Conservation (phyloP, 176 grass and related monocot species). For the Alopecurus myosuroides region DNA sequence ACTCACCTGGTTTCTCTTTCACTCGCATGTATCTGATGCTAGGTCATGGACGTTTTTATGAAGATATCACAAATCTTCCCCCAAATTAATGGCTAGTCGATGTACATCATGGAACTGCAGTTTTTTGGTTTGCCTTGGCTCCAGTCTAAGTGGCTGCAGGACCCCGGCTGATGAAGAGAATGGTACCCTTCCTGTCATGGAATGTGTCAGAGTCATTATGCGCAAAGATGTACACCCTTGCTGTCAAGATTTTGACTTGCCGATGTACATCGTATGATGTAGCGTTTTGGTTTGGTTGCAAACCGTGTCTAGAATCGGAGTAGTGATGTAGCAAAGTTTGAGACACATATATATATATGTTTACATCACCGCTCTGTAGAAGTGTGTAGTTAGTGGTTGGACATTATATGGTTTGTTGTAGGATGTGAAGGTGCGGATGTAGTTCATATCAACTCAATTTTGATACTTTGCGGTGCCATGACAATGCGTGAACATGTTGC, state of each 20-base stretch:
- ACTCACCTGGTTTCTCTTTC: neutral
- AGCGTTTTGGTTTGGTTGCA: constrained; percentile 6
- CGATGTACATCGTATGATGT: constrained; percentile 16
- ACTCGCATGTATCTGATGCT: neutral
- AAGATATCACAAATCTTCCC: constrained; percentile 99
- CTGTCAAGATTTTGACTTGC: neutral
- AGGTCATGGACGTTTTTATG: constrained; percentile 99
- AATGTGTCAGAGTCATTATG: constrained; percentile 1
- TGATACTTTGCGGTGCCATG: constrained; percentile 6
- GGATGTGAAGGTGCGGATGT: constrained; percentile 2
- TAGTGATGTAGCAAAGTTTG: neutral
- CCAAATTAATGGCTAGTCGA: constrained; percentile 64
- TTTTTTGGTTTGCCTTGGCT: constrained; percentile 46
- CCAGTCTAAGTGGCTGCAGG: neutral
- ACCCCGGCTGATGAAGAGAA: neutral
- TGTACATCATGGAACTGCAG: neutral
- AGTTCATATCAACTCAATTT: constrained; percentile 35
- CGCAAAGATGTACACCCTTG: neutral
- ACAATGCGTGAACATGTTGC: neutral
- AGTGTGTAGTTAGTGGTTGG: neutral
- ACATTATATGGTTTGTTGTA: constrained; percentile 13
- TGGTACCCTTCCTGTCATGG: neutral
- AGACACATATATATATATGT: neutral
- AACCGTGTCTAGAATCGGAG: neutral
- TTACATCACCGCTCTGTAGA: neutral